Conservation (phyloP, 2,329 filamentous ascomycete species). For the Cadophora luteo-olivacea region DNA sequence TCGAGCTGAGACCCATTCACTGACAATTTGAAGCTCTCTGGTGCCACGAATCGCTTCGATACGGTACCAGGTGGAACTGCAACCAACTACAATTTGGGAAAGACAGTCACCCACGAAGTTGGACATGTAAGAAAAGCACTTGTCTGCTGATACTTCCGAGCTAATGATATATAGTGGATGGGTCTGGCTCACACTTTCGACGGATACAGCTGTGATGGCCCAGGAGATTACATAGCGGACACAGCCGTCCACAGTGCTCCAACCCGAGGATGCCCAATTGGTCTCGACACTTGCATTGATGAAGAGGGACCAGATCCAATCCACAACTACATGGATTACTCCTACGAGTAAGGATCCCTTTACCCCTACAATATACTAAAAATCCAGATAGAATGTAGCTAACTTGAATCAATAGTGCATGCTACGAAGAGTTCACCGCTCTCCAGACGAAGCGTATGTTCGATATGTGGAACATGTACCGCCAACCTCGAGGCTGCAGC, state of each 20-base stretch:
- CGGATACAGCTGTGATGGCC: slow-evolving; percentile 47
- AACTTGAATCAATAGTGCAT: slow-evolving; percentile 35
- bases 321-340: slow-evolving; percentile 48
- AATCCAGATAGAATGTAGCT: background rate
- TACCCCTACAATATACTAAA: background rate
- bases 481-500: background rate
- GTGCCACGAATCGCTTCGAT: slow-evolving; percentile 48
- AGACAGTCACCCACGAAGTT: slow-evolving; percentile 52
- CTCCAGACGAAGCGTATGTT: slow-evolving; percentile 30
- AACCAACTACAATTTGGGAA: slow-evolving; percentile 47
- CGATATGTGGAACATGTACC: slow-evolving; percentile 30
- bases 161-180: slow-evolving; percentile 47
- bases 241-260: slow-evolving; percentile 48
- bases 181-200: slow-evolving; percentile 56
- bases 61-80: slow-evolving; percentile 49
- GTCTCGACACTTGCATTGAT: slow-evolving; percentile 46
- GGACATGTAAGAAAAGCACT: slow-evolving; percentile 45
- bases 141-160: too few species aligned
- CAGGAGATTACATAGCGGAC: slow-evolving; percentile 49
- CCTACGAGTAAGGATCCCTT: slow-evolving; percentile 44
- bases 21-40: slow-evolving; percentile 34
- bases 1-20: background rate
- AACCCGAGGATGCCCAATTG: slow-evolving; percentile 48
- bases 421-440: slow-evolving; percentile 52
- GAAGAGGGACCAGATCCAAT: slow-evolving; percentile 41